Base-by-base conservation (phyloP, 768 basidiomycete species). In the Lentinula sp. region DNA sequence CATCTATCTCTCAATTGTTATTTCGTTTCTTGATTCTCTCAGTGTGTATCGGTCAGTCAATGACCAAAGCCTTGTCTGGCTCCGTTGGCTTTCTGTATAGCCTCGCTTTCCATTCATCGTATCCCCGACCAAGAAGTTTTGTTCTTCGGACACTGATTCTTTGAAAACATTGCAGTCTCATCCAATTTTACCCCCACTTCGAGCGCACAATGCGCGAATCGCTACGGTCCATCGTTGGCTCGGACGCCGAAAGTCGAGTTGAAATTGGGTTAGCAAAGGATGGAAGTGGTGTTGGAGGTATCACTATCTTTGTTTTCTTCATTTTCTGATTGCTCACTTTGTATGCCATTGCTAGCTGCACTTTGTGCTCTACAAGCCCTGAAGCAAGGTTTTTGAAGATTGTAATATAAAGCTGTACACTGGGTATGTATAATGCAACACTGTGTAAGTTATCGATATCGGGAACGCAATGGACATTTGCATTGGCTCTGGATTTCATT, bases 281-380 rank as follows among this genome's bases (percentile, higher is more conserved):
- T 66, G 97, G 97, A 11, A 95, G 93, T 68, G 97, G 96, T 40
- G 94, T 95, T 45, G 97, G 97, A 69, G 96, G 95, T 97, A 72
- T 4, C 28, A 35, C 7, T 31, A 37, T 23, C 35, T 6, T 4
- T 57, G 21, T 57, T 46, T 18, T 1, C 3, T 23, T 55, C 4
- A 13, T 57, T 60, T 35, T 43, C 49, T 18, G 32, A 43, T 61
- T 15, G 2, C 18, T 42, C 15, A 13, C 40, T 42, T 8, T 21
- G 11, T 3, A 55, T 53, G 45, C 18, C 50, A 61, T 16, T 59
- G 64, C 16, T 63, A 95, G 94, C 94, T 70, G 94, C 94, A 45
- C 78, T 97, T 43, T 90, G 91, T 66, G 94, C 94, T 1, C 80
- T 95, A 37, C 86, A 90, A 76, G 89, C 91, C 1, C 78, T 85